Conservation (phyloP, 2,329 filamentous ascomycete species). For the Cladobotryum protrusum region DNA sequence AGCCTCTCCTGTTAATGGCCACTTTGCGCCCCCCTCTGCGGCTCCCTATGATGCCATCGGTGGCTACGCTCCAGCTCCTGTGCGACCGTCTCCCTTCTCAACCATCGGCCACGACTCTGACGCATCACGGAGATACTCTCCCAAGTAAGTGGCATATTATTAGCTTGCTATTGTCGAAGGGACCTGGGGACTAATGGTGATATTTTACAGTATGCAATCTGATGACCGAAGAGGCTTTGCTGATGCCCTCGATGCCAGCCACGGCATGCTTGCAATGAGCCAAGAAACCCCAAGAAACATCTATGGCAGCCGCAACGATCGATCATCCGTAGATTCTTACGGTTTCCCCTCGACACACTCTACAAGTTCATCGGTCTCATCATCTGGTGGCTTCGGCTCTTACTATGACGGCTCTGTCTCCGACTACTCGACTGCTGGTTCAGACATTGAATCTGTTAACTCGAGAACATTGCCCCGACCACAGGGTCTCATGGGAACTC, state of each 20-base stretch:
- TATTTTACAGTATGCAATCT: constrained; percentile 33
- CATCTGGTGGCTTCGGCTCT: constrained; percentile 65
- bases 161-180: constrained; percentile 19
- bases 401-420: constrained; percentile 87
- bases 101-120: constrained; percentile 52
- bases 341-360: constrained; percentile 84
- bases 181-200: constrained; percentile 27
- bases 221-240: constrained; percentile 66
- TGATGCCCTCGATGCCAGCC: constrained; percentile 86
- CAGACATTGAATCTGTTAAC: constrained; percentile 74
- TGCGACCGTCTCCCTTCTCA: constrained; percentile 44
- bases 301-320: constrained; percentile 63
- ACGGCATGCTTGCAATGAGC: constrained; percentile 92
- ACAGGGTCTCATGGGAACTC: constrained; percentile 53
- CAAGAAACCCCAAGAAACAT: constrained; percentile 90
- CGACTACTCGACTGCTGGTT: constrained; percentile 85
- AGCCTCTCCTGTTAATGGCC: constrained; percentile 58
- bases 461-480: constrained; percentile 81
- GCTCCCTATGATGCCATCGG: constrained; percentile 66
- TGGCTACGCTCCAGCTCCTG: constrained; percentile 63
- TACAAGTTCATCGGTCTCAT: constrained; percentile 83
- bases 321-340: constrained; percentile 78
- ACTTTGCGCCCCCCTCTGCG: constrained; percentile 58
- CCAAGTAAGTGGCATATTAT: constrained; percentile 61
- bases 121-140: constrained; percentile 64